phyloP scores from a whole-genome alignment of 257 asterid genomes.

The Nicotiana undulata region DNA sequence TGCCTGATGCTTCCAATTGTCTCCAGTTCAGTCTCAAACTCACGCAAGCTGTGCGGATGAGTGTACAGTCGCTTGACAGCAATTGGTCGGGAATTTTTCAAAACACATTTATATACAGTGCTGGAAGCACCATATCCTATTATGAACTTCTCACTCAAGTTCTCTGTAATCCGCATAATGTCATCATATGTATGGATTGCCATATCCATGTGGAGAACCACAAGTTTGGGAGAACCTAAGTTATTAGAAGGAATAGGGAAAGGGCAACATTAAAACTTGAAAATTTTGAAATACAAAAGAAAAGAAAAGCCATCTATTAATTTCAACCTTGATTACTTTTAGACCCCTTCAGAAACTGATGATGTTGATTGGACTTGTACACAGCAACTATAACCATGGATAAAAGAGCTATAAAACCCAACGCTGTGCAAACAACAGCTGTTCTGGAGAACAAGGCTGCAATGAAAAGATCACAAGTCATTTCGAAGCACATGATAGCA shows the following conservation, averaged over 20 bases:
- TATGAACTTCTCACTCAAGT: conserved; percentile 71
- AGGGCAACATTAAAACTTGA: neutral
- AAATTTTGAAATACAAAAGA: neutral
- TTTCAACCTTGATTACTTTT: conserved; percentile 39
- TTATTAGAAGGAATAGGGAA: neutral
- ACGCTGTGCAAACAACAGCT: conserved; percentile 46
- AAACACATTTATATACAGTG: conserved; percentile 72
- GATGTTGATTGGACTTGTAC: conserved; percentile 60
- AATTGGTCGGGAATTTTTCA: conserved; percentile 83
- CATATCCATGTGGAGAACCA: conserved; percentile 92
- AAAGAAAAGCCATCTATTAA: neutral
- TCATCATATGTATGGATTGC: conserved; percentile 91
- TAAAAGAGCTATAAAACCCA: conserved; percentile 61
- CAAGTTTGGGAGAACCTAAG: conserved; percentile 65
- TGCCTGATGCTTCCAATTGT: conserved; percentile 89
- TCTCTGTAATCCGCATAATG: conserved; percentile 84
- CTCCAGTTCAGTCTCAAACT: conserved; percentile 88
- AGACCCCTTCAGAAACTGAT: conserved; percentile 44
- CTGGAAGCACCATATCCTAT: conserved; percentile 97
- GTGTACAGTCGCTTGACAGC: conserved; percentile 94
- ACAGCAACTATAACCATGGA: conserved; percentile 71
- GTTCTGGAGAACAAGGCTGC: conserved; percentile 69
- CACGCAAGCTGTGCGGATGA: conserved; percentile 45
- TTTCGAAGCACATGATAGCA: neutral
- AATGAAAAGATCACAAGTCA: neutral